Conservation (phyloP, 768 basidiomycete species). For the Rhizopogon salebrosus region DNA sequence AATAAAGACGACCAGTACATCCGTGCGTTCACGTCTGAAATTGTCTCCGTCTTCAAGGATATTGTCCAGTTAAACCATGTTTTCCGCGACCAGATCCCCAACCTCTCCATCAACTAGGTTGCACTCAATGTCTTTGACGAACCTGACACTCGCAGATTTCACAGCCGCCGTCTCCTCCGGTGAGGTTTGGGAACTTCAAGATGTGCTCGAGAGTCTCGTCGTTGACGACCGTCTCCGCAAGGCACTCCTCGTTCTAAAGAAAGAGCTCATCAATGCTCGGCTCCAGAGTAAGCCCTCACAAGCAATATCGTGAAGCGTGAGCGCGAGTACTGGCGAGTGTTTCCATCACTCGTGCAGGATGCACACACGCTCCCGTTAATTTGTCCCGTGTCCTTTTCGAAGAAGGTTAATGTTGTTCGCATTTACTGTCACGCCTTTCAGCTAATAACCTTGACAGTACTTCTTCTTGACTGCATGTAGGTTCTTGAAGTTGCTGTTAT, state of each 20-base stretch:
- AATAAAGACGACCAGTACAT: conserved; percentile 93
- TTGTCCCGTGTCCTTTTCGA: conserved; percentile 87
- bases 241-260: conserved; percentile 89
- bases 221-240: conserved; percentile 89
- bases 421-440: conserved; percentile 15
- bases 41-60: conserved; percentile 97
- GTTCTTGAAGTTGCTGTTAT: conserved; percentile 91
- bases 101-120: conserved; percentile 90
- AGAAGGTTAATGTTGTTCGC: conserved; percentile 1
- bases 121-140: conserved; percentile 95
- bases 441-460: conserved; percentile 88
- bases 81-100: conserved; percentile 97
- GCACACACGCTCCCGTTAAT: conserved; percentile 78
- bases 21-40: conserved; percentile 93
- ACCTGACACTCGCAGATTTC: conserved; percentile 93
- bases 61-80: conserved; percentile 95
- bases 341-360: neutral
- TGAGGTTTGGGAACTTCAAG: conserved; percentile 89
- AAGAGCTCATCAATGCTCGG: conserved; percentile 96
- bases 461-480: conserved; percentile 93
- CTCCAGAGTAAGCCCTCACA: conserved; percentile 87
- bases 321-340: conserved; percentile 85
- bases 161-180: conserved; percentile 93
- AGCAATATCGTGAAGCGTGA: conserved; percentile 91
- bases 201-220: conserved; percentile 80